Evolutionary conservation across 1,139 yeast species (phyloP), one percentile per base, ranked within the genome.

Genomic region (Kluyveromyces marxianus): DNA sequence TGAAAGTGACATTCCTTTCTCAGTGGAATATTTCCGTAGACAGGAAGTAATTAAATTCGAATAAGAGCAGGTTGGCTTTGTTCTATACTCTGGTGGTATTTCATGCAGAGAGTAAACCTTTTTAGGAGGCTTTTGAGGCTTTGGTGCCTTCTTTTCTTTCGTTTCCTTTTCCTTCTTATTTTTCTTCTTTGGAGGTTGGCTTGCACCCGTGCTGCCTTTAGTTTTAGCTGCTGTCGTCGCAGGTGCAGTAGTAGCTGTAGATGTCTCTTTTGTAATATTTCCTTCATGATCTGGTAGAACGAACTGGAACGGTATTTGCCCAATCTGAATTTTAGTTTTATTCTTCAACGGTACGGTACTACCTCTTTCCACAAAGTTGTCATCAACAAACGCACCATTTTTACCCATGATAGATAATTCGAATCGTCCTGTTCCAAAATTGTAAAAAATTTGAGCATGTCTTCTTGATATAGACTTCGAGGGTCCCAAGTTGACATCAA

Each of bases 381-480:
- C 96, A 65, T 90, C 92, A 3, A 92, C 95, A 70, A 90, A 92
- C 0, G 97, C 97, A 32, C 98, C 98, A 62, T 92, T 92, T 57
- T 95, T 75, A 25, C 98, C 98, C 55, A 89, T 71, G 3, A 92
- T 89, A 7, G 95, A 83, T 37, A 92, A 68, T 66, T 90, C 97
- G 60, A 90, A 92, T 54, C 95, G 69, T 61, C 89, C 97, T 4
- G 95, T 87, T 4, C 96, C 97, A 67, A 92, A 92, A 62, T 92
- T 90, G 68, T 90, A 92, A 62, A 89, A 90, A 25, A 92, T 89
- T 64, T 87, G 89, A 4, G 97, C 97, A 64, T 92, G 98, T 48
- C 89, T 72, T 60, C 97, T 71, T 6, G 96, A 88, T 26, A 90
- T 88, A 10, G 96, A 95, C 68, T 90, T 90, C 40, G 89, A 85